A percentile compares a stretch with the other conserved stretches of the same genome.
phyloP scores from a whole-genome alignment of 805 yeast species.

The Ogataea wickerhamii region DNA sequence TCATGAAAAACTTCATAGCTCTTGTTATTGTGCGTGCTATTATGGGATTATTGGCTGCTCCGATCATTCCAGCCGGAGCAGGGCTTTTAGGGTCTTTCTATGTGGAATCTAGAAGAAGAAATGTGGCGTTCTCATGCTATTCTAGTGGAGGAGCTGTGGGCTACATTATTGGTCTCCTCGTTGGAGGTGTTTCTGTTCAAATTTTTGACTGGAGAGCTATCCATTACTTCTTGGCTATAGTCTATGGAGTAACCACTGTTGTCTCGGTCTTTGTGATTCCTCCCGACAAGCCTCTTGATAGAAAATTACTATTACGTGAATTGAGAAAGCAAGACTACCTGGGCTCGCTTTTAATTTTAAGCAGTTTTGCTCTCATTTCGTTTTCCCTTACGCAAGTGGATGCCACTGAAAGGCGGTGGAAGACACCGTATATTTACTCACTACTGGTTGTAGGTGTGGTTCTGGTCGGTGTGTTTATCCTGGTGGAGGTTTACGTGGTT shows the following conservation, averaged over 20 bases:
- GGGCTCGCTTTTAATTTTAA: conserved; percentile 34
- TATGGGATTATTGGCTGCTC: conserved; percentile 36
- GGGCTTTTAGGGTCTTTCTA: conserved; percentile 38
- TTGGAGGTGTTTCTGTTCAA: conserved; percentile 38
- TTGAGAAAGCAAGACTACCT: conserved; percentile 33
- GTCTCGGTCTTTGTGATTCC: conserved; percentile 32
- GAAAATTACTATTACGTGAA: conserved; percentile 10
- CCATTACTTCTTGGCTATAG: conserved; percentile 36
- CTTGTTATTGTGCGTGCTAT: conserved; percentile 37
- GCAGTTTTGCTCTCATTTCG: conserved; percentile 34
- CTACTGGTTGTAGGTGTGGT: conserved; percentile 34
- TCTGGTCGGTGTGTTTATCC: conserved; percentile 26
- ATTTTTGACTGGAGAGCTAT: conserved; percentile 35
- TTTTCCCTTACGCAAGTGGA: conserved; percentile 40
- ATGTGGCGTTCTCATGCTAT: conserved; percentile 34
- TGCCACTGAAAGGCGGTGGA: conserved; percentile 36
- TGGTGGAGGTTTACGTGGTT: conserved; percentile 36
- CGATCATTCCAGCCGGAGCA: conserved; percentile 40
- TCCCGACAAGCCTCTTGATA: conserved; percentile 24
- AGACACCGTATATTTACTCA: conserved; percentile 40
- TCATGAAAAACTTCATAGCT: conserved; percentile 30
- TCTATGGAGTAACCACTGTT: conserved; percentile 27
- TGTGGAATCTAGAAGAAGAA: conserved; percentile 31
- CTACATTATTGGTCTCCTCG: conserved; percentile 33
- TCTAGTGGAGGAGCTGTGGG: conserved; percentile 44